Evolutionary conservation across 495 filamentous ascomycete species (phyloP), one percentile per base, ranked within the genome.

Genomic region (Penicillium fimorum): DNA sequence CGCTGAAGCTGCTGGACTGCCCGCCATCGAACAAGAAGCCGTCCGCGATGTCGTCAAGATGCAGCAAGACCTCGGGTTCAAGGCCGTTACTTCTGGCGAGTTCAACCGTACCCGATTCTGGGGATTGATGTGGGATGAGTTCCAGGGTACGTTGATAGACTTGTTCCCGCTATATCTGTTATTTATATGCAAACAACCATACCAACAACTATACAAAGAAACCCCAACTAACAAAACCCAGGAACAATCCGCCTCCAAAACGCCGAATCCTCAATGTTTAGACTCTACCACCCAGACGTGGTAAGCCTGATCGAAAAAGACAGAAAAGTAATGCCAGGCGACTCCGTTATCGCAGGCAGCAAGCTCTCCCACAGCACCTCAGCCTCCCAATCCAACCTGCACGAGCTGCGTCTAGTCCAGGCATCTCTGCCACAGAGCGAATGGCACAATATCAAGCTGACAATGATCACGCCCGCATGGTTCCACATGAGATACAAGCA

Each of bases 241-340:
- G 73, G 84, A 59, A 61, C 69, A 27, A 76, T 63, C 35, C 65
- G 63, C 54, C 53, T 68, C 15, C 63, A 70, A 45, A 53, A 81
- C 35, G 80, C 83, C 0, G 72, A 78, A 38, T 66, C 77, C 37
- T 76, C 78, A 7, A 82, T 88, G 66, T 88, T 87, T 68, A 74
- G 85, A 5, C 73, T 79, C 17, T 89, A 89, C 62, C 84, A 89
- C 58, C 88, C 88, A 6, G 87, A 90, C 64, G 83, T 91, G 41
- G 83, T 85, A n/a, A 84, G 80, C 37, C 80, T 90, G 63, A 77
- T 78, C 12, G 82, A 85, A 60, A 71, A 73, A 44, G 79, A 81
- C 55, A 77, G 84, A 56, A 85, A 87, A 74, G 66, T 67, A 25
- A 69, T 66, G 66, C 85, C 86, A 1, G 83, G 81, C 22, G 84